Conservation (phyloP, 495 filamentous ascomycete genomes). For the Podospora australis region DNA sequence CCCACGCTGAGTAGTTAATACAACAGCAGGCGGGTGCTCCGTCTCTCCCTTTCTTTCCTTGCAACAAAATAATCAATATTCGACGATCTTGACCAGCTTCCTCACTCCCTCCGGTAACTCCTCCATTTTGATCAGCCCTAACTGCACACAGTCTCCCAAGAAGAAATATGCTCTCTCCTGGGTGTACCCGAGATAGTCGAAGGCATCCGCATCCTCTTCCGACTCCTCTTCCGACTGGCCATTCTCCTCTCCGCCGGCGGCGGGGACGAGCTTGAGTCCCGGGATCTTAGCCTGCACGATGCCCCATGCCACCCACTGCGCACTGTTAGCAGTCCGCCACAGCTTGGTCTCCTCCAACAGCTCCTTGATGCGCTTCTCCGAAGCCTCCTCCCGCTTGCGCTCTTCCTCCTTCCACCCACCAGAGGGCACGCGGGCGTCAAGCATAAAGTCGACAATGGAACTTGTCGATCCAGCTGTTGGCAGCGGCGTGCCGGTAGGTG, state of each 20-base stretch:
- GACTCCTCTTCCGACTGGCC: constrained; percentile 37
- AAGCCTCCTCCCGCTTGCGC: constrained; percentile 47
- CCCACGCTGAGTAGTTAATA: neutral
- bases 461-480: constrained; percentile 25
- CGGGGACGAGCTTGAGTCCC: constrained; percentile 33
- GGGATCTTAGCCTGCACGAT: constrained; percentile 87
- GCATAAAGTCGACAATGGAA: constrained; percentile 57
- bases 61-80: constrained; percentile 45
- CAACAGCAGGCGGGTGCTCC: too few relatives aligned
- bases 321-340: constrained; percentile 82
- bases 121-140: constrained; percentile 64
- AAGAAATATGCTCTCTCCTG: constrained; percentile 89
- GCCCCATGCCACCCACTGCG: constrained; percentile 93
- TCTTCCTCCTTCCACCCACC: constrained; percentile 55
- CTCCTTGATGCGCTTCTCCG: constrained; percentile 57
- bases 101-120: constrained; percentile 62
- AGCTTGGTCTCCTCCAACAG: constrained; percentile 70
- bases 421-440: constrained; percentile 60
- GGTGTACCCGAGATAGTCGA: constrained; percentile 88
- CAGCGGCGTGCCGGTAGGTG: constrained; percentile 37
- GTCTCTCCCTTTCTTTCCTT: neutral
- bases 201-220: constrained; percentile 49
- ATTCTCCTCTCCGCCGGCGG: neutral
- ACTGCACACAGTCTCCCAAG: constrained; percentile 74
- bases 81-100: constrained; percentile 54